Evolutionary conservation across 208 protist genomes (phyloP).

Genomic region (Crithidia fasciculata): DNA sequence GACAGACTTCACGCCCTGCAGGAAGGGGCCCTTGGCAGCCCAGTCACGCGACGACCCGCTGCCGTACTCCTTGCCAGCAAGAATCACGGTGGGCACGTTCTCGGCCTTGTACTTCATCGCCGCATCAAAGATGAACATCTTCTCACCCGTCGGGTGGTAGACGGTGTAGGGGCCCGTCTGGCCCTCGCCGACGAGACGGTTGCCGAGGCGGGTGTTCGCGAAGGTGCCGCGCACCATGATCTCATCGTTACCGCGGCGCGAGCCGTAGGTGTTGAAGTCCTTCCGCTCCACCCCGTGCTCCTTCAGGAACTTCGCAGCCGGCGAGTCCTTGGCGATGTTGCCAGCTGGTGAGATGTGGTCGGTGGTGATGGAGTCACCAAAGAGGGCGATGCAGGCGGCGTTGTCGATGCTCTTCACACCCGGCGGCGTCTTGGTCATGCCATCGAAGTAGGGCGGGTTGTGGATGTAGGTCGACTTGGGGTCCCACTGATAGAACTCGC

Average conservation of each 20-base stretch:
- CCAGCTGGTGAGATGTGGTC: constrained; percentile 97
- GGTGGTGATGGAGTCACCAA: constrained; percentile 97
- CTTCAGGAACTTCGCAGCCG: constrained; percentile 90
- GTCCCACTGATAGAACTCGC: constrained; percentile 95
- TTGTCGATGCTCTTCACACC: constrained; percentile 69
- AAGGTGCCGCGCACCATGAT: constrained; percentile 97
- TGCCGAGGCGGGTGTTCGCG: constrained; percentile 95
- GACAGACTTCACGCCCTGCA: constrained; percentile 95
- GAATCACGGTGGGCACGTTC: constrained; percentile 83
- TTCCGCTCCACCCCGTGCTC: constrained; percentile 83
- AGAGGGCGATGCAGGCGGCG: constrained; percentile 89
- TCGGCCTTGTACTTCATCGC: constrained; percentile 89
- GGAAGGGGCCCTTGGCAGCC: constrained; percentile 96
- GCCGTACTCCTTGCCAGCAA: constrained; percentile 97
- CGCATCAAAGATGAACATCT: constrained; percentile 95
- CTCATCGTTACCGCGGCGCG: constrained; percentile 96
- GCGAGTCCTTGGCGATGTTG: constrained; percentile 95
- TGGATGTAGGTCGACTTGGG: constrained; percentile 96
- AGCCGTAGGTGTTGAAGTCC: constrained; percentile 97
- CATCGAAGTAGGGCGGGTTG: constrained; percentile 95
- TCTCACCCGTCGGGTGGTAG: constrained; percentile 92
- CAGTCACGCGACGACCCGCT: constrained; percentile 96
- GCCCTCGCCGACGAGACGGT: constrained; percentile 89
- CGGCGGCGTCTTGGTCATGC: constrained; percentile 66
- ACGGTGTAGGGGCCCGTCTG: constrained; percentile 93